These are phyloP conservation scores for Geotrichum australiense DNA, from an alignment of 1,139 yeast genomes.

Conservation along the genomic window DNA sequence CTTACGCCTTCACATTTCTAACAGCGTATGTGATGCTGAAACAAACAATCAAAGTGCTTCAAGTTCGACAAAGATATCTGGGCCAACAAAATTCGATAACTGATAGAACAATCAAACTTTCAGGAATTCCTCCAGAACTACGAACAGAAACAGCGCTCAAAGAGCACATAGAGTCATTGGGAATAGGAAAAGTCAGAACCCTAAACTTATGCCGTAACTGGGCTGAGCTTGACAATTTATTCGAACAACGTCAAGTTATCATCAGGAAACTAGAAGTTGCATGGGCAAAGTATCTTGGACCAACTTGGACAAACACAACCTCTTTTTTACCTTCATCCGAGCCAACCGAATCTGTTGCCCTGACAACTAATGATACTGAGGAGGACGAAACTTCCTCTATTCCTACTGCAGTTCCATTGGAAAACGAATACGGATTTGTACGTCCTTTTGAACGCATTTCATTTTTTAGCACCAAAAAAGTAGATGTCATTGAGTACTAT, in stretches of 20 bases:
- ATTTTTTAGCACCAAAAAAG: conserved; percentile 49
- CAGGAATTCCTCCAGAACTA: conserved; percentile 84
- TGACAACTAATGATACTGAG: conserved; percentile 17
- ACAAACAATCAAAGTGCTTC: conserved; percentile 66
- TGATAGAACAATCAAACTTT: conserved; percentile 80
- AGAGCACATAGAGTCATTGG: conserved; percentile 66
- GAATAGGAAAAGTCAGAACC: conserved; percentile 72
- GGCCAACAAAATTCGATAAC: conserved; percentile 89
- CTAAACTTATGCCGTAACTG: conserved; percentile 81
- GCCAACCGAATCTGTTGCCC: conserved; percentile 12
- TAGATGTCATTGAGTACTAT: conserved; percentile 61
- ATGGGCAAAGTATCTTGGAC: conserved; percentile 69
- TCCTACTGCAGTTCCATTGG: conserved; percentile 13
- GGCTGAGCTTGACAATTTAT: conserved; percentile 61
- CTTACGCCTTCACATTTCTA: conserved; percentile 71
- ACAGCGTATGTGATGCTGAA: conserved; percentile 55
- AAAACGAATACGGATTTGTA: conserved; percentile 18
- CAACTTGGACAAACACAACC: conserved; percentile 26
- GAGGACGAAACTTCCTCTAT: conserved; percentile 6
- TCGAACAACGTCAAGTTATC: conserved; percentile 49
- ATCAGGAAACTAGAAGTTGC: conserved; percentile 56
- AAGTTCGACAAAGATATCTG: conserved; percentile 70
- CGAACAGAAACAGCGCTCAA: conserved; percentile 63
- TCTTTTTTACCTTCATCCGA: conserved; percentile 13
- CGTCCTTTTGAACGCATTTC: conserved; percentile 43